These are phyloP conservation scores for Lactarius sp. DNA, from an alignment of 768 basidiomycete species.

Conservation along the genomic window DNA sequence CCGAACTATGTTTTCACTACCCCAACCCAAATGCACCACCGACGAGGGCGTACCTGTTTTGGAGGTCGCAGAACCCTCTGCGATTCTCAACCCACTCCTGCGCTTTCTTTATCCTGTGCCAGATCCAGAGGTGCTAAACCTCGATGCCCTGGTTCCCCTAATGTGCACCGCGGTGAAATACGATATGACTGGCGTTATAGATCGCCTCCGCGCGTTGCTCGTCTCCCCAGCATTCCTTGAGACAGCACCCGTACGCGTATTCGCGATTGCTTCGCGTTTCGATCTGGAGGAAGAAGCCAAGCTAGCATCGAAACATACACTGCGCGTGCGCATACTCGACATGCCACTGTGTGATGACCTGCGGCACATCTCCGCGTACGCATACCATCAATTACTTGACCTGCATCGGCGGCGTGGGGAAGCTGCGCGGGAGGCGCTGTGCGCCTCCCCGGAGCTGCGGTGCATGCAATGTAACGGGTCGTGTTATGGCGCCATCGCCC, in stretches of 20 bases:
- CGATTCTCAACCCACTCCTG: conserved; percentile 46
- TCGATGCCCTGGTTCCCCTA: conserved; percentile 50
- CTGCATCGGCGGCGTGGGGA: conserved; percentile 52
- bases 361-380: conserved; percentile 60
- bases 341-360: conserved; percentile 58
- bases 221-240: conserved; percentile 46
- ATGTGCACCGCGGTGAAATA: conserved; percentile 60
- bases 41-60: conserved; percentile 41
- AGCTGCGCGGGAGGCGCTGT: conserved; percentile 46
- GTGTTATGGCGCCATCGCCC: conserved; percentile 39
- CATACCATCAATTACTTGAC: conserved; percentile 59
- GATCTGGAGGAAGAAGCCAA: conserved; percentile 60
- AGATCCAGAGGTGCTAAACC: conserved; percentile 45
- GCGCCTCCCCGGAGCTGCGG: conserved; percentile 45
- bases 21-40: conserved; percentile 40
- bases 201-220: conserved; percentile 47
- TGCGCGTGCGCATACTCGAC: conserved; percentile 48
- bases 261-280: conserved; percentile 63
- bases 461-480: conserved; percentile 66
- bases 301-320: conserved; percentile 55
- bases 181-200: conserved; percentile 47
- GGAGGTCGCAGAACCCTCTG: conserved; percentile 48
- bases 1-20: conserved; percentile 59
- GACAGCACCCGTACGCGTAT: conserved; percentile 54
- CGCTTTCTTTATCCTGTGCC: conserved; percentile 59